Conservation (phyloP, 2,329 filamentous ascomycete species). For the Torrubiellomyces zombiae region DNA sequence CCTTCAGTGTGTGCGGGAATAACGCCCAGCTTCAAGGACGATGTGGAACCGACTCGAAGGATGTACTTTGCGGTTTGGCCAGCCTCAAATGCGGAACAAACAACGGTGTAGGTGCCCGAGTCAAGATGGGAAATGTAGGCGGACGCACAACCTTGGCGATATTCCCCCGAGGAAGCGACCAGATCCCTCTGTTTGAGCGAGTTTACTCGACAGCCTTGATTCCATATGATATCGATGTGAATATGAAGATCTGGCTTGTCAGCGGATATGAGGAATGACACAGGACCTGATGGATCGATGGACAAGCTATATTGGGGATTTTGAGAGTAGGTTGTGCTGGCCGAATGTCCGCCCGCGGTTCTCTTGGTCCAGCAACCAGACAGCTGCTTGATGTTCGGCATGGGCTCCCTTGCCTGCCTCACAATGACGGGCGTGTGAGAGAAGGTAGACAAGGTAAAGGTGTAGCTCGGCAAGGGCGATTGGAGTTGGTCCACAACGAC, state of each 20-base stretch:
- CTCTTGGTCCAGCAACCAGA: conserved; percentile 57
- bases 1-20: conserved; percentile 64
- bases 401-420: conserved; percentile 40
- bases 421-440: conserved; percentile 48
- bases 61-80: conserved; percentile 60
- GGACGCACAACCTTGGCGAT: conserved; percentile 62
- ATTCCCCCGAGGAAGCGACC: conserved; percentile 71
- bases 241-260: conserved; percentile 51
- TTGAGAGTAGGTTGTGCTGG: conserved; percentile 56
- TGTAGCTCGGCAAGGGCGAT: conserved; percentile 54
- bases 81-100: conserved; percentile 80
- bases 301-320: conserved; percentile 75
- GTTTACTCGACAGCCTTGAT: conserved; percentile 53
- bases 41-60: conserved; percentile 53
- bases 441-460: conserved; percentile 78
- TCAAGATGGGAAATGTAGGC: conserved; percentile 45
- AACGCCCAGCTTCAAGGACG: conserved; percentile 35
- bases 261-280: conserved; percentile 62
- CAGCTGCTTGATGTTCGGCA: conserved; percentile 40
- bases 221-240: conserved; percentile 74
- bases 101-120: conserved; percentile 65
- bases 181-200: conserved; percentile 60
- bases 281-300: conserved; percentile 36
- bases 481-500: conserved; percentile 65
- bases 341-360: conserved; percentile 72